These are phyloP conservation scores for Clitopilus hobsonii DNA, from an alignment of 768 basidiomycete genomes.

Conservation along the genomic window DNA sequence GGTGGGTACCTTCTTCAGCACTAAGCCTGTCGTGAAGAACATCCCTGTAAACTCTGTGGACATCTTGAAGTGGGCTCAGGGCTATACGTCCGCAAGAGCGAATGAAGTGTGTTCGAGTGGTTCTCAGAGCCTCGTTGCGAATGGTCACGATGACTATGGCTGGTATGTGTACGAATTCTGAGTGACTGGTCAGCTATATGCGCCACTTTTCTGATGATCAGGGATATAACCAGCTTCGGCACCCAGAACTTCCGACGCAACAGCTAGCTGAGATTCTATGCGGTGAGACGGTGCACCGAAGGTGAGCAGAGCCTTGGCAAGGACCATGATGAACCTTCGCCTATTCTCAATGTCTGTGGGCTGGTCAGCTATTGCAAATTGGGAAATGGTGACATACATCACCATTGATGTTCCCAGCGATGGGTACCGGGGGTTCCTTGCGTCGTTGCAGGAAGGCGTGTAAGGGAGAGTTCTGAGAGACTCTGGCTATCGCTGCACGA, in stretches of 20 bases:
- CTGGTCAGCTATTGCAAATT: neutral
- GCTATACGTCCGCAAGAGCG: slow-evolving; percentile 78
- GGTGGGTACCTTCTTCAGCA: slow-evolving; percentile 65
- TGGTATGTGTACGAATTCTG: slow-evolving; percentile 79
- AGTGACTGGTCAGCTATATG: slow-evolving; percentile 1
- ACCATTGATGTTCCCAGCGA: slow-evolving; percentile 27
- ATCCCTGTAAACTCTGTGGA: slow-evolving; percentile 80
- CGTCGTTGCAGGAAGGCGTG: slow-evolving; percentile 13
- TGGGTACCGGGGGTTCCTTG: slow-evolving; percentile 22
- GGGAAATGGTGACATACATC: neutral
- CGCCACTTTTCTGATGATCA: neutral
- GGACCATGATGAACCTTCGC: slow-evolving; percentile 74
- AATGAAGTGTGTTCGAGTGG: slow-evolving; percentile 82
- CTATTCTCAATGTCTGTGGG: slow-evolving; percentile 41
- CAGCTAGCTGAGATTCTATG: slow-evolving; percentile 81
- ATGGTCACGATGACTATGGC: slow-evolving; percentile 80
- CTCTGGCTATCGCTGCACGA: neutral
- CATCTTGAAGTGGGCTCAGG: slow-evolving; percentile 74
- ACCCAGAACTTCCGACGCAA: slow-evolving; percentile 74
- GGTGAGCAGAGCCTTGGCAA: slow-evolving; percentile 84
- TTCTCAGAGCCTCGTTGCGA: slow-evolving; percentile 61
- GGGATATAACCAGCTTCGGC: slow-evolving; percentile 53
- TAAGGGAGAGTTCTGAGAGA: slow-evolving; percentile 10
- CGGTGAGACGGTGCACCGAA: slow-evolving; percentile 95
- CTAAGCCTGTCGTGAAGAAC: slow-evolving; percentile 82